Conservation (phyloP, 2,329 filamentous ascomycete species). For the Colletotrichum costaricense region DNA sequence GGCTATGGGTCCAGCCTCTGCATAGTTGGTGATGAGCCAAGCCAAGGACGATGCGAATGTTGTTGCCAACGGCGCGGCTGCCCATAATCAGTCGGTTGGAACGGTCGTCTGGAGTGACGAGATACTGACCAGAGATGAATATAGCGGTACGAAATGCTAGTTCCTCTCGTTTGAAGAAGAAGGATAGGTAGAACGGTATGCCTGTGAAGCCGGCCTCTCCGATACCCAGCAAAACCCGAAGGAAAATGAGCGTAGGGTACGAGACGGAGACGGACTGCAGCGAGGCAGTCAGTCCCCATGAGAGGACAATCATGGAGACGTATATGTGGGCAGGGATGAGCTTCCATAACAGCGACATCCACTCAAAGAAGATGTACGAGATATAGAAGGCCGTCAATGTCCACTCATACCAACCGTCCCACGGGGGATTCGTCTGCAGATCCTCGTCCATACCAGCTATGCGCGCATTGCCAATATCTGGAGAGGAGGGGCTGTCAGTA, state of each 20-base stretch:
- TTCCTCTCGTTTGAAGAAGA: conserved; percentile 75
- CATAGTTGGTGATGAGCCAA: conserved; percentile 80
- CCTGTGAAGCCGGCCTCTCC: conserved; percentile 75
- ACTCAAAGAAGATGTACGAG: conserved; percentile 73
- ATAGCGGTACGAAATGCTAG: conserved; percentile 87
- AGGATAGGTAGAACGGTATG: conserved; percentile 72
- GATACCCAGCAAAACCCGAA: conserved; percentile 69
- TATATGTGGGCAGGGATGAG: conserved; percentile 71
- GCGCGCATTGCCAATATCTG: conserved; percentile 72
- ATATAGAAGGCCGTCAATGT: conserved; percentile 71
- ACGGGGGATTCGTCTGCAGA: conserved; percentile 61
- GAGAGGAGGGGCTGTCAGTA: conserved; percentile 9
- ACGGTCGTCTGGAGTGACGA: not conserved
- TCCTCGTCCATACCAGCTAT: conserved; percentile 74
- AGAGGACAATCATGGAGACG: conserved; percentile 72
- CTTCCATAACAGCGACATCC: conserved; percentile 73
- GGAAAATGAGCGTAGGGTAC: conserved; percentile 67
- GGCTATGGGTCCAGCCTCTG: conserved; percentile 74
- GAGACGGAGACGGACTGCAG: conserved; percentile 75
- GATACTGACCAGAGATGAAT: conserved; percentile 76
- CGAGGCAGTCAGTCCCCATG: conserved; percentile 84
- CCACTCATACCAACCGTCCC: conserved; percentile 67
- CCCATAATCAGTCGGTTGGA: conserved; percentile 58
- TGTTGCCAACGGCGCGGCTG: conserved; percentile 82
- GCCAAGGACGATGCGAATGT: conserved; percentile 85